Conservation (phyloP, 2,329 filamentous ascomycete genomes). For the Ophiobolus disseminans region DNA sequence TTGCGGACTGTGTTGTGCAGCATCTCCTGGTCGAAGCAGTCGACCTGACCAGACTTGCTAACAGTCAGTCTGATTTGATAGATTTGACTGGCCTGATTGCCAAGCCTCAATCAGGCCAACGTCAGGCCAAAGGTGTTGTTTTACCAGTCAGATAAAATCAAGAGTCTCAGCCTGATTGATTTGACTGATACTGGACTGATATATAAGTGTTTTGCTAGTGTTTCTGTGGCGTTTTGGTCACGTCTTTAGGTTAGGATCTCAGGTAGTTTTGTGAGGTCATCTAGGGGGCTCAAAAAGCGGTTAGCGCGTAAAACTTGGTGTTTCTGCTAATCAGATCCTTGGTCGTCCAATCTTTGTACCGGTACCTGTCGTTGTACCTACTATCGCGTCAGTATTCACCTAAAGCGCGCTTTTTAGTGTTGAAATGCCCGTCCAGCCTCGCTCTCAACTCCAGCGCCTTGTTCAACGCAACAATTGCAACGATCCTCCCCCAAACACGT, state of each 20-base stretch:
- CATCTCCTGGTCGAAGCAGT: no score
- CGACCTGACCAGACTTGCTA: no score
- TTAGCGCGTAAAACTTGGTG: neutral
- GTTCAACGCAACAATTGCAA: neutral
- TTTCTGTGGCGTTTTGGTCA: neutral
- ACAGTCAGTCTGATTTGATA: neutral
- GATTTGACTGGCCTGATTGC: neutral
- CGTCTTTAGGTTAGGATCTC: no score
- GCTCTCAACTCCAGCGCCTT: neutral
- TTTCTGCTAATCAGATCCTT: neutral
- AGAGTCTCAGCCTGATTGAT: no score
- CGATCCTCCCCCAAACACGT: neutral
- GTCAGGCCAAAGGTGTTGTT: no score
- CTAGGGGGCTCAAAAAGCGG: neutral
- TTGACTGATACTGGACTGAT: neutral
- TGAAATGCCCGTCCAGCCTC: neutral
- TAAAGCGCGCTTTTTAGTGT: neutral
- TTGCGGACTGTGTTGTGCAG: no score
- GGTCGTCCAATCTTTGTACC: neutral
- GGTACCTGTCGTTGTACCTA: neutral
- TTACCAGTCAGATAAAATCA: no score
- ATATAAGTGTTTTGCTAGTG: neutral
- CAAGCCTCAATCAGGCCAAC: no score
- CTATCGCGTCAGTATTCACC: neutral
- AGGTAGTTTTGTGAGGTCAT: neutral